Base-by-base conservation (phyloP, 2,329 filamentous ascomycete genomes). In the Paecilomyces sp. region DNA sequence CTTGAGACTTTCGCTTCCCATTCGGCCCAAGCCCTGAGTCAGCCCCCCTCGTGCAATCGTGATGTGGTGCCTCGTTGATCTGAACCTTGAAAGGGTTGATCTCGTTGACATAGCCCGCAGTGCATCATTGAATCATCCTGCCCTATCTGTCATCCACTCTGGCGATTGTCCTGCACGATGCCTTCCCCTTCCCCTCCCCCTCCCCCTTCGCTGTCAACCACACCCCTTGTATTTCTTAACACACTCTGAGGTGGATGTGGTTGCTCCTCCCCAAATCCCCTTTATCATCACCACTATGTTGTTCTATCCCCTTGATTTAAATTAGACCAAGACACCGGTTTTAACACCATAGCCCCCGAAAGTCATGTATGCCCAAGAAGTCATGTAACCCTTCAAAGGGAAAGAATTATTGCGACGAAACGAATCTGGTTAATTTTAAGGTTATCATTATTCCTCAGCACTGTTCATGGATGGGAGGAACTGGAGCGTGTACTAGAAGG, bases 281-380 rank as follows among this genome's bases (percentile, higher is more conserved):
- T 58, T 53, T 28, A 56, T 57, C 50, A 59, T 56, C 22, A 54
- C 56, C 52, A 60, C 65, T 68, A 68, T 56, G 50, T 63, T 63
- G 59, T 55, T 63, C 15, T 57, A 62, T 58, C 56, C 57, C 47
- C 28, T 33, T 30, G 56, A 54, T 70, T 71, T 69, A 70, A 74
- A 72, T 74, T 75, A 75, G 71, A 75, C 71, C 68, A 70, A 71
- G 65, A 64, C 66, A 66, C 63, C 58, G 62, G 57, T 62, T 63
- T 64, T 60, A 58, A 68, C 69, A 72, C 67, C 71, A 67, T 71
- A 60, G 60, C 63, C 57, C 31, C 60, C 59, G 69, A 66, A 65
- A 62, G 63, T 73, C 71, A 72, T 73, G 71, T 73, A 73, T 73
- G 70, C 71, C 68, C 70, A 65, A 70, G 67, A 73, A 75, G 66